These are phyloP conservation scores for Aquilaria agallochum DNA, from an alignment of 441 rosid genomes.

Conservation along the genomic window DNA sequence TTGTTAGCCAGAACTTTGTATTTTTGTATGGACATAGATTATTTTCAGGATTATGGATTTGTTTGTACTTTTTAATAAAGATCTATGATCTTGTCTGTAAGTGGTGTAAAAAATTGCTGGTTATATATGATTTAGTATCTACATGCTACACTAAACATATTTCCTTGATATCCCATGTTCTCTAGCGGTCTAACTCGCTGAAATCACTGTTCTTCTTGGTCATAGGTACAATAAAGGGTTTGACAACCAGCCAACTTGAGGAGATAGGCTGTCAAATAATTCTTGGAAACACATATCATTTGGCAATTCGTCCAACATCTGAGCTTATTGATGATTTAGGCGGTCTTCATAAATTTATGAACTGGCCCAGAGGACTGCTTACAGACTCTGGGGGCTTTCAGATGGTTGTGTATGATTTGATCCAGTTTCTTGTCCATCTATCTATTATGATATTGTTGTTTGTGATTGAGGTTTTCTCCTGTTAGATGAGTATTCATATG, in stretches of 20 bases:
- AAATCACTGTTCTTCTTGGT: slow-evolving; percentile 19
- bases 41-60: too few relatives aligned
- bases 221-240: slow-evolving; percentile 76
- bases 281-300: slow-evolving; percentile 80
- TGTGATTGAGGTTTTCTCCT: background rate
- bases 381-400: slow-evolving; percentile 93
- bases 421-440: slow-evolving; percentile 5
- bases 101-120: too few relatives aligned
- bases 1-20: background rate
- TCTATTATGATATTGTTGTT: background rate
- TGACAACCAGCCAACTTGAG: slow-evolving; percentile 70
- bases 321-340: slow-evolving; percentile 75
- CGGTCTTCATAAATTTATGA: slow-evolving; percentile 82
- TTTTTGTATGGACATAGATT: too few relatives aligned
- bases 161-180: too few relatives aligned
- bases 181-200: background rate
- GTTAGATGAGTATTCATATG: background rate
- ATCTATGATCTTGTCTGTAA: too few relatives aligned
- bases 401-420: slow-evolving; percentile 44
- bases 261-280: slow-evolving; percentile 83
- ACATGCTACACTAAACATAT: too few relatives aligned
- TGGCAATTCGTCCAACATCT: slow-evolving; percentile 74
- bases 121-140: too few relatives aligned
- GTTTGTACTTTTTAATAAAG: too few relatives aligned
- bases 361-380: slow-evolving; percentile 79